A percentile compares a stretch with the other conserved stretches of the same genome.
These are phyloP conservation scores for Ogataea pini DNA, from an alignment of 805 yeast species.

Conservation along the genomic window DNA sequence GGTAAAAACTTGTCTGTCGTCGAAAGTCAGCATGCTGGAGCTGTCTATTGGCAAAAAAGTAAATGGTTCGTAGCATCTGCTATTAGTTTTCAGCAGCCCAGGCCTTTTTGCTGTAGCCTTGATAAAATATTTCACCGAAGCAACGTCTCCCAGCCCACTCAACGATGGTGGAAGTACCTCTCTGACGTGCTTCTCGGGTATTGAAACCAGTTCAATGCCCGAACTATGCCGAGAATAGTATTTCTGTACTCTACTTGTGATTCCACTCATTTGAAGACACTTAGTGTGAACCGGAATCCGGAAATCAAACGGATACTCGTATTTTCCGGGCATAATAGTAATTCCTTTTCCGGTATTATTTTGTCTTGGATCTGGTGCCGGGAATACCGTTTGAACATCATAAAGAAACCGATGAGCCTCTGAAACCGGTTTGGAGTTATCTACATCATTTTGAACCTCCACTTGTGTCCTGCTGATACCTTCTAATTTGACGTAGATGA, in stretches of 20 bases:
- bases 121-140: conserved; percentile 51
- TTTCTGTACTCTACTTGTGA: conserved; percentile 15
- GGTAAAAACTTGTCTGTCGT: conserved; percentile 44
- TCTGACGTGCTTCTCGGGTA: conserved; percentile 19
- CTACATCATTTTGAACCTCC: conserved; percentile 29
- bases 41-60: conserved; percentile 51
- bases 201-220: conserved; percentile 13
- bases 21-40: conserved; percentile 32
- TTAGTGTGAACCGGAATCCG: conserved; percentile 43
- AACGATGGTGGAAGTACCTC: conserved; percentile 31
- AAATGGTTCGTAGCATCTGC: conserved; percentile 51
- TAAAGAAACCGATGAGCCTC: conserved; percentile 51
- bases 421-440: conserved; percentile 13
- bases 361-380: conserved; percentile 48
- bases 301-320: conserved; percentile 50
- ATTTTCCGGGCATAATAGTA: conserved; percentile 51
- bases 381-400: conserved; percentile 51
- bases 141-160: conserved; percentile 28
- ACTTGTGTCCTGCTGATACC: conserved; percentile 46
- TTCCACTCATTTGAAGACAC: conserved; percentile 31
- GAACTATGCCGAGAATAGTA: conserved; percentile 11
- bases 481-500: conserved; percentile 53
- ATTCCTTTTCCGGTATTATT: conserved; percentile 46
- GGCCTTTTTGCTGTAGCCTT: conserved; percentile 61
- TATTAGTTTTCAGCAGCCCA: conserved; percentile 47